Evolutionary conservation across 1,139 yeast genomes (phyloP), one percentile per base, ranked within the genome.

Genomic region (Pichia sp.): DNA sequence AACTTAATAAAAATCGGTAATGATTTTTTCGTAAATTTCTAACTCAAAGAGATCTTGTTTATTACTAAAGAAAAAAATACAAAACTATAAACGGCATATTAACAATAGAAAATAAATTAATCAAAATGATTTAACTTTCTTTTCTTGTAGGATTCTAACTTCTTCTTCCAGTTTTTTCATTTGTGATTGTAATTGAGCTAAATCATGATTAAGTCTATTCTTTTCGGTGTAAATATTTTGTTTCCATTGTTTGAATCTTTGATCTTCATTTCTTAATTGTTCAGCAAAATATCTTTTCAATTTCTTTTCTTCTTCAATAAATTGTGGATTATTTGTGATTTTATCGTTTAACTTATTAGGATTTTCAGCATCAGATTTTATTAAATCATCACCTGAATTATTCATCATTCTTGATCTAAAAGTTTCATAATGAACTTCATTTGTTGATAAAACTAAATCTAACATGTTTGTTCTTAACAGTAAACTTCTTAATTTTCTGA

Each of bases 221-320:
- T 97, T 84, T 73, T 91, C 98, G 62, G 87, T 88, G 59, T 90
- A 95, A 62, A 93, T 88, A 67, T 91, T 91, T 62, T 90, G 88
- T 72, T 91, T 98, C 98, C 99, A 93, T 74, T 91, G 96, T 75
- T 96, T 85, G 73, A 93, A 95, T 67, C 99, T 80, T 66, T 88
- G 95, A 67, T 95, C 99, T 73, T 93, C 99, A 48, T 89, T 88
- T 73, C 91, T 90, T 58, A 95, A 96, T 73, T 93, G 98, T 68
- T 91, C 98, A n/a, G 98, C 93, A 72, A 93, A 93, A 69, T 87
- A 87, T 71, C 87, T 86, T 79, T 95, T 90, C 67, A 95, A 77
- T 36, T 93, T 87, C 68, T 88, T 95, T 71, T 95, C 99, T 68
- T 93, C 98, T 70, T 93, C 97, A 70, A 89, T 86, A 73, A 87